These are phyloP conservation scores for Trichaptum fuscoviolaceum DNA, from an alignment of 768 basidiomycete species.

Conservation along the genomic window DNA sequence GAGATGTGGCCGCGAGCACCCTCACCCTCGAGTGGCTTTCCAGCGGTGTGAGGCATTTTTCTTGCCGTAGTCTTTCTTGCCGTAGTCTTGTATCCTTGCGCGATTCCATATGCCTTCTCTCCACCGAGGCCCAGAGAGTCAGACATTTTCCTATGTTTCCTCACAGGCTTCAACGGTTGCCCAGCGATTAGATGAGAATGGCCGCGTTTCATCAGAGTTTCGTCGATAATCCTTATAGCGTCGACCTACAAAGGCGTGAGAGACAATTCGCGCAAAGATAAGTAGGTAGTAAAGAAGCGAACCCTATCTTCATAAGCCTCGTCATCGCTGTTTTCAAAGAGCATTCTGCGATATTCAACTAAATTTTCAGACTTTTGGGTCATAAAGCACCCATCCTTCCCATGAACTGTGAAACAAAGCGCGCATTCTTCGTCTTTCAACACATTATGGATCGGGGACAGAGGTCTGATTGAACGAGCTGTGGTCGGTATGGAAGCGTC, in stretches of 20 bases:
- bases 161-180: slow-evolving; percentile 58
- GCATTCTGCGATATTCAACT: slow-evolving; percentile 61
- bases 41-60: slow-evolving; percentile 2
- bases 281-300: slow-evolving; percentile 17
- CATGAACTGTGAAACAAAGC: slow-evolving; percentile 55
- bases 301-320: slow-evolving; percentile 67
- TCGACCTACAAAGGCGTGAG: slow-evolving; percentile 37
- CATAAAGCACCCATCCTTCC: slow-evolving; percentile 53
- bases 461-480: slow-evolving; percentile 9
- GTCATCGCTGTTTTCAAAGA: slow-evolving; percentile 56
- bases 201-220: slow-evolving; percentile 51
- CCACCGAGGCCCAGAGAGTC: neutral
- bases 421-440: slow-evolving; percentile 39
- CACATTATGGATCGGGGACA: slow-evolving; percentile 6
- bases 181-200: slow-evolving; percentile 50
- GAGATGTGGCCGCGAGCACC: neutral
- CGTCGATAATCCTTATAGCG: slow-evolving; percentile 68
- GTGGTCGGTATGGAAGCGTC: slow-evolving; percentile 11
- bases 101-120: too few relatives aligned
- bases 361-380: slow-evolving; percentile 59
- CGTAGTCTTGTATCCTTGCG: neutral
- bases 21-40: slow-evolving; percentile 3
- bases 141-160: slow-evolving; percentile 17
- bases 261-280: slow-evolving; percentile 6
- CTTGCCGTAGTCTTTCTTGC: slow-evolving; percentile 2